Conservation (phyloP, 129 eudicot species). For the Flaveria robusta region DNA sequence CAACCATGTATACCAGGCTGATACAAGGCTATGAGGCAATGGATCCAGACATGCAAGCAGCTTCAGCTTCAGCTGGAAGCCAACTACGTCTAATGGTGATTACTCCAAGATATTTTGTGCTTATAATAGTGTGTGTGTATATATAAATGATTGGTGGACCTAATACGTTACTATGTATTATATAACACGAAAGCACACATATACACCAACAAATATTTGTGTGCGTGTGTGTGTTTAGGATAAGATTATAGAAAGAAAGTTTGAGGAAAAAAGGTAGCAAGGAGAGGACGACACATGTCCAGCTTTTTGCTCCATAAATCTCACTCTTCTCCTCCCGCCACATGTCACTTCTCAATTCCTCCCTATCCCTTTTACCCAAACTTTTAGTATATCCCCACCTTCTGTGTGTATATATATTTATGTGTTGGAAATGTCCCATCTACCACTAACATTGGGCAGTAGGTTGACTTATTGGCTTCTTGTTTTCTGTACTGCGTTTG, state of each 20-base stretch:
- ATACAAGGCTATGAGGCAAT: constrained; percentile 98
- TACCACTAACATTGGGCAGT: not conserved
- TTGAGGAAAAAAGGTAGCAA: too few species aligned
- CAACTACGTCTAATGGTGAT: constrained; percentile 92
- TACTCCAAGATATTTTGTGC: constrained; percentile 11
- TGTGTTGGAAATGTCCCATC: not conserved
- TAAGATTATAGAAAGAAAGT: too few species aligned
- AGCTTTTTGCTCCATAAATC: too few species aligned
- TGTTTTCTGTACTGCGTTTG: not conserved
- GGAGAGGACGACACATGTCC: too few species aligned
- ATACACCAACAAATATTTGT: not conserved
- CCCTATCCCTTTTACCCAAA: too few species aligned
- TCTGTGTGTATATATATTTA: too few species aligned
- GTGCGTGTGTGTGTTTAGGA: not conserved
- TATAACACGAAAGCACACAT: not conserved
- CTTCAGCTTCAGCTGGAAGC: constrained; percentile 81
- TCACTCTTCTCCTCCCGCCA: too few species aligned
- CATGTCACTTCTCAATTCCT: too few species aligned
- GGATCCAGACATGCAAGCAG: constrained; percentile 74
- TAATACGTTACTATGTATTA: not conserved
- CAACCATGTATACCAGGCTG: constrained; percentile 91
- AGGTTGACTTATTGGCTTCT: not conserved
- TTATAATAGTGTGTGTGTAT: not conserved
- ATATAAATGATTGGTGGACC: not conserved
- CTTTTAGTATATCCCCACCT: too few species aligned